phyloP scores from a whole-genome alignment of 2,329 filamentous ascomycete species.

The Aplosporella prunicola region DNA sequence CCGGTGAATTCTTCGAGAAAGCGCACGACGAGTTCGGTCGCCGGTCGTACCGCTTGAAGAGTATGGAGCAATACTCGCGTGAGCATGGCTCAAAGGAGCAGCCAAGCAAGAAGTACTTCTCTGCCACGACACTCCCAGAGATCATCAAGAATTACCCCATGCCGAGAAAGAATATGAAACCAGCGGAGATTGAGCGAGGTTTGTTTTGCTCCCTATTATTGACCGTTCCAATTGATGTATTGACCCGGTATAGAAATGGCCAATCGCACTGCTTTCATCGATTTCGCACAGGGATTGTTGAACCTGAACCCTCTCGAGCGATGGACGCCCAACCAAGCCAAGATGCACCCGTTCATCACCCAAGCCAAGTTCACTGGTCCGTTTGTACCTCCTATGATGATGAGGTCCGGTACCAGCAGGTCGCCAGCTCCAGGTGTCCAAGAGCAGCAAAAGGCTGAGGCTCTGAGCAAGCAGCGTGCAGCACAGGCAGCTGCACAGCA shows the following conservation, averaged over 20 bases:
- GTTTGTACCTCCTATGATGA: constrained; percentile 93
- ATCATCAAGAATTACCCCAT: constrained; percentile 98
- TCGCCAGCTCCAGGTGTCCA: constrained; percentile 89
- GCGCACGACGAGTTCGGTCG: constrained; percentile 83
- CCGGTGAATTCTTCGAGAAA: constrained; percentile 96
- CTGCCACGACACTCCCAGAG: constrained; percentile 83
- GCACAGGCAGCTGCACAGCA: constrained; percentile 35
- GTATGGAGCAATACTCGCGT: constrained; percentile 93
- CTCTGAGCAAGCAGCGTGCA: constrained; percentile 83
- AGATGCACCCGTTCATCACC: constrained; percentile 95
- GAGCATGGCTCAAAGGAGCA: constrained; percentile 97
- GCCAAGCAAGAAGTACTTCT: constrained; percentile 99
- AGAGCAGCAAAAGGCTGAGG: constrained; percentile 91
- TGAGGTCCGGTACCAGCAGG: constrained; percentile 78
- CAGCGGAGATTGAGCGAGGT: constrained; percentile 93
- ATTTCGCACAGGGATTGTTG: constrained; percentile 87
- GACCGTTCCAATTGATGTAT: constrained; percentile 2
- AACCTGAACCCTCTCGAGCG: constrained; percentile 93
- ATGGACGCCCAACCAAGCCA: constrained; percentile 97
- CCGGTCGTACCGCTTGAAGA: constrained; percentile 84
- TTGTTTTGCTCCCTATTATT: constrained; percentile 22
- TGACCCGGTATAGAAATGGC: constrained; percentile 70
- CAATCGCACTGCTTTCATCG: constrained; percentile 93
- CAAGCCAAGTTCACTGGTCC: constrained; percentile 95
- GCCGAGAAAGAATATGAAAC: constrained; percentile 99